Percentiles rank a stretch among this genome's conserved stretches.
These are phyloP conservation scores for Magnusiomyces fungicola DNA, from an alignment of 1,139 yeast genomes.

Conservation along the genomic window DNA sequence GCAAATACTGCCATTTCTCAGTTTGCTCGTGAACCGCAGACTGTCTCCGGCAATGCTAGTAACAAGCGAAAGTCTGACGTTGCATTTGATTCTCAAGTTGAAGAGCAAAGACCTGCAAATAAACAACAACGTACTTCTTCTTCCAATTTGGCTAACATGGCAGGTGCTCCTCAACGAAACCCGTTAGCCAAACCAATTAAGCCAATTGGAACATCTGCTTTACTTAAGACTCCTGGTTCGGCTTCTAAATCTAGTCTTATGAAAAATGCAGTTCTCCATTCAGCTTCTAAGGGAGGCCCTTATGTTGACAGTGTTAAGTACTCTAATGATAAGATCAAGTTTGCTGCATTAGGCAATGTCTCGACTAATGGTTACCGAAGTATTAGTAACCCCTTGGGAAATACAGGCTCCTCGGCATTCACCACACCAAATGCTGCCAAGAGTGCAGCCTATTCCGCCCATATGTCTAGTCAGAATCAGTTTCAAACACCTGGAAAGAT, in stretches of 20 bases:
- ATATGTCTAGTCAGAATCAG: not conserved
- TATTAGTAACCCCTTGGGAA: constrained; percentile 16
- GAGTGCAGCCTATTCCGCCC: not conserved
- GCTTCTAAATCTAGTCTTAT: not conserved
- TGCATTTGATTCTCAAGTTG: not conserved
- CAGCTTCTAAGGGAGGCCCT: constrained; percentile 19
- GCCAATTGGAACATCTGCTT: no score
- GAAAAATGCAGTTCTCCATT: constrained; percentile 9
- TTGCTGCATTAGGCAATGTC: constrained; percentile 23
- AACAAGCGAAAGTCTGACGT: not conserved
- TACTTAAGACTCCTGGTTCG: not conserved
- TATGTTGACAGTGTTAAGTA: constrained; percentile 33
- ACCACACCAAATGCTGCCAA: constrained; percentile 8
- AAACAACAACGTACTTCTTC: not conserved
- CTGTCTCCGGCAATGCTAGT: not conserved
- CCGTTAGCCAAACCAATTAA: not conserved
- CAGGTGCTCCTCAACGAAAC: not conserved
- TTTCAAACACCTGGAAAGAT: not conserved
- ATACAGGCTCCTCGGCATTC: constrained; percentile 21
- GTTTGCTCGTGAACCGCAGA: no score
- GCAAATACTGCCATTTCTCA: not conserved
- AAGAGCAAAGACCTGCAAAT: not conserved
- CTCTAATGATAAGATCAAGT: constrained; percentile 30
- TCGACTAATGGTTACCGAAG: constrained; percentile 13
- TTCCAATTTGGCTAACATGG: not conserved